Conservation (phyloP, 306 rosid species). For the Sesbania bispinosa region DNA sequence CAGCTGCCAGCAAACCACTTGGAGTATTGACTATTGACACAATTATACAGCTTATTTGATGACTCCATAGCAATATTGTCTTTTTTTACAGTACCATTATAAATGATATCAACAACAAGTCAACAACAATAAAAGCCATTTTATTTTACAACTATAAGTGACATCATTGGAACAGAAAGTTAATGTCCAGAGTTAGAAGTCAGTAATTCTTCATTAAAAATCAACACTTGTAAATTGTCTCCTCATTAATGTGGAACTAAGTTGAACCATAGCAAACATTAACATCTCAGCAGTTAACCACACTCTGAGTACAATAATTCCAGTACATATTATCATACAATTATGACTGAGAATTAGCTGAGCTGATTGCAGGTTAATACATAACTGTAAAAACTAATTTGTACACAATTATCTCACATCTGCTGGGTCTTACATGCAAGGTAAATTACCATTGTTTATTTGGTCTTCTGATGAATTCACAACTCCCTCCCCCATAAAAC, state of each 20-base stretch:
- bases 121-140: too few relatives aligned
- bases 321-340: not conserved
- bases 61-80: too few relatives aligned
- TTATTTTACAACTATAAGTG: too few relatives aligned
- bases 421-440: conserved; percentile 3
- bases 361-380: not conserved
- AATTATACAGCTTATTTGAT: conserved; percentile 1
- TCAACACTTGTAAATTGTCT: conserved; percentile 1
- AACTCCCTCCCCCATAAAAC: too few relatives aligned
- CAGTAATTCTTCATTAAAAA: not conserved
- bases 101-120: too few relatives aligned
- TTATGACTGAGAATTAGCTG: not conserved
- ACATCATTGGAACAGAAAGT: not conserved
- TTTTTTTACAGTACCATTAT: too few relatives aligned
- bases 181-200: not conserved
- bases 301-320: not conserved
- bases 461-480: too few relatives aligned
- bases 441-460: too few relatives aligned
- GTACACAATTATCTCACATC: conserved; percentile 5
- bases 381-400: conserved; percentile 5
- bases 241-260: not conserved
- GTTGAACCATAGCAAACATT: conserved; percentile 16
- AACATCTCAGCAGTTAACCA: not conserved
- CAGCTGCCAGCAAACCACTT: conserved; percentile 25
- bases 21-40: not conserved